These are phyloP conservation scores for Tolypocladium pustulatum DNA, from an alignment of 2,329 filamentous ascomycete genomes.

Conservation along the genomic window DNA sequence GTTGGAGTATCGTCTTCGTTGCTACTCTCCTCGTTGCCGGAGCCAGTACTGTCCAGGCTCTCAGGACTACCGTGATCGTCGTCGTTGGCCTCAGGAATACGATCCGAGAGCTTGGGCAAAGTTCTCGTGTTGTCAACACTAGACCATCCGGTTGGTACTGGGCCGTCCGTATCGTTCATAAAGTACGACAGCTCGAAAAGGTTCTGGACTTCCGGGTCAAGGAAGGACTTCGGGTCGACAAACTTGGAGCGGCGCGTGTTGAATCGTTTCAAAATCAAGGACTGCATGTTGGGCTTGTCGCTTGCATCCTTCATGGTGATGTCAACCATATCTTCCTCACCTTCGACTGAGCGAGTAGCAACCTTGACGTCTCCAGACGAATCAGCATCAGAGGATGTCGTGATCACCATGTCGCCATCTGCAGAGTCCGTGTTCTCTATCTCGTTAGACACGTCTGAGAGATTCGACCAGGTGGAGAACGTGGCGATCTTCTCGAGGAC, in stretches of 20 bases:
- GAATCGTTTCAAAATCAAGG: constrained; percentile 32
- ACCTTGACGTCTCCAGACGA: constrained; percentile 61
- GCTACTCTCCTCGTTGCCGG: constrained; percentile 39
- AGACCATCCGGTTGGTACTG: constrained; percentile 62
- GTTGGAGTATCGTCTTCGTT: constrained; percentile 34
- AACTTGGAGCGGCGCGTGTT: constrained; percentile 41
- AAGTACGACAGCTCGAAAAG: constrained; percentile 72
- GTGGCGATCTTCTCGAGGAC: constrained; percentile 65
- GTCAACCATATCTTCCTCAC: constrained; percentile 85
- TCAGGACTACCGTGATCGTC: constrained; percentile 40
- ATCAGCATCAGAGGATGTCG: constrained; percentile 52
- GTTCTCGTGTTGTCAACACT: constrained; percentile 46
- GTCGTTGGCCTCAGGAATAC: constrained; percentile 32
- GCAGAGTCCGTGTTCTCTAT: constrained; percentile 37
- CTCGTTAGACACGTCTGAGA: constrained; percentile 38
- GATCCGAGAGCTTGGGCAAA: constrained; percentile 42
- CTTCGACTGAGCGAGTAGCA: constrained; percentile 68
- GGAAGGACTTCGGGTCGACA: constrained; percentile 40
- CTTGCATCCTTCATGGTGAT: constrained; percentile 68
- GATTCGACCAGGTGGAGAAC: constrained; percentile 60
- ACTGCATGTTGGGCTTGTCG: constrained; percentile 18
- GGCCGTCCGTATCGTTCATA: constrained; percentile 36
- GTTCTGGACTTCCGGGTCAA: constrained; percentile 54
- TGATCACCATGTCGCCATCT: constrained; percentile 60
- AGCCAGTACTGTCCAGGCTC: constrained; percentile 34